phyloP scores from a whole-genome alignment of 1,284 basidiomycete species.

The Cystobasidium pallidum region DNA sequence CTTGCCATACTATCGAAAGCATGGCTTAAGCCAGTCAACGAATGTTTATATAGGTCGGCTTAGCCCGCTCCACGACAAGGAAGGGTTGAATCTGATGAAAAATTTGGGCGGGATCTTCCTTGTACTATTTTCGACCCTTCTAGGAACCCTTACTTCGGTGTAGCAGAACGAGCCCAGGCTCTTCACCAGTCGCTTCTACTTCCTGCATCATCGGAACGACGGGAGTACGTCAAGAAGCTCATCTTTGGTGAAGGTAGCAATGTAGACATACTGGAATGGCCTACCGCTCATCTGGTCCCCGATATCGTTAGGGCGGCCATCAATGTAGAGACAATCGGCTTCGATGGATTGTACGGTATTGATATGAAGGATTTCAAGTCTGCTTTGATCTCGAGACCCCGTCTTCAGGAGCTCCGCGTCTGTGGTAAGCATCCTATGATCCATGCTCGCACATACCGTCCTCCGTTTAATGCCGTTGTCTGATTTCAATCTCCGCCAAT shows the following conservation, averaged over 20 bases:
- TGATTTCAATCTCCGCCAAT: not conserved
- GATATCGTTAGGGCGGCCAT: constrained; percentile 13
- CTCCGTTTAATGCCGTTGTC: not conserved
- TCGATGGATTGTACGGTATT: constrained; percentile 22
- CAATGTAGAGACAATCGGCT: constrained; percentile 24
- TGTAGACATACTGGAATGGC: constrained; percentile 26
- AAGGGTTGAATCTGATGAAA: not conserved
- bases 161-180: not conserved
- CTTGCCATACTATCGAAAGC: constrained; percentile 7
- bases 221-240: constrained; percentile 7
- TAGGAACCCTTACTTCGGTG: constrained; percentile 24
- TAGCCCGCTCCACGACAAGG: not conserved
- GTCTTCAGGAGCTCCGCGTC: constrained; percentile 19
- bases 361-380: constrained; percentile 22
- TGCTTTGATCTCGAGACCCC: not conserved
- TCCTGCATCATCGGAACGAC: not conserved
- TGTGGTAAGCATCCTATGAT: constrained; percentile 23
- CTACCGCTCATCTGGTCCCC: constrained; percentile 3
- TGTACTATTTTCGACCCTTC: not conserved
- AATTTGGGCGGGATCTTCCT: no score
- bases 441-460: no score
- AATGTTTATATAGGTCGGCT: constrained; percentile 1
- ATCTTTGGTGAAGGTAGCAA: constrained; percentile 30
- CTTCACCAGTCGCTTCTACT: not conserved
- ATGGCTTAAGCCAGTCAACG: constrained; percentile 5